Evolutionary conservation across 331 rosid species (phyloP), one percentile per base, ranked within the genome.

Genomic region (Cucumis variabilis): DNA sequence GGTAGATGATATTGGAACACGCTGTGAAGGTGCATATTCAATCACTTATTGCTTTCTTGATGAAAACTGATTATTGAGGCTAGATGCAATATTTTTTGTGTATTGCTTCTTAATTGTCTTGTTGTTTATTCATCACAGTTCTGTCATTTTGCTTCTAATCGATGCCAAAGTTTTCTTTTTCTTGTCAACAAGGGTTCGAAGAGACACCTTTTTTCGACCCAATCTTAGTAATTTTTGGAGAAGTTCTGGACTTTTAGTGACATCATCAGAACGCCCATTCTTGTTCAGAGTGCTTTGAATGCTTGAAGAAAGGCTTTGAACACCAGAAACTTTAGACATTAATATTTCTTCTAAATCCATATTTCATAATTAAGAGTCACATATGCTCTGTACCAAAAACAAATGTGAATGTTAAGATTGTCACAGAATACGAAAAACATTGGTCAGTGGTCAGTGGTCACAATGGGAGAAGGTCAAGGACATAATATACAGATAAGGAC

Each of bases 251-350:
- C 92, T 93, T 89, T 90, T 92, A 74, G 98, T 93, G 83, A 92
- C 99, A 83, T 92, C 98, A 86, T 94, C 95, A 51, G 94, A 94
- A 86, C 93, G 93, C 75, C 91, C 96, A 92, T 90, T 93, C 88
- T 94, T 94, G 92, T 93, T 96, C 9, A 96, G 95, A 89, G 97
- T 93, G 92, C 98, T 94, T 89, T 95, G 98, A 86, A 90, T 98
- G 51, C 98, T 93, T 81, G 95, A 93, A 83, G 95, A 93, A 82
- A 92, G 93, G 92, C 99, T 94, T 88, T 93, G 97, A 89, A 91
- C 92, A 75, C 97, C 95, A 76, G 95, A 92, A 90, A 88, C 98
- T 92, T n/a, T n/a, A n/a, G n/a, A n/a, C n/a, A n/a, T n/a, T n/a
- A n/a, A n/a, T n/a, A n/a, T n/a, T n/a, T n/a, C n/a, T n/a, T n/a